Evolutionary conservation across 2,329 filamentous ascomycete genomes (phyloP), one percentile per base, ranked within the genome.

Genomic region (Cordyceps javanica): DNA sequence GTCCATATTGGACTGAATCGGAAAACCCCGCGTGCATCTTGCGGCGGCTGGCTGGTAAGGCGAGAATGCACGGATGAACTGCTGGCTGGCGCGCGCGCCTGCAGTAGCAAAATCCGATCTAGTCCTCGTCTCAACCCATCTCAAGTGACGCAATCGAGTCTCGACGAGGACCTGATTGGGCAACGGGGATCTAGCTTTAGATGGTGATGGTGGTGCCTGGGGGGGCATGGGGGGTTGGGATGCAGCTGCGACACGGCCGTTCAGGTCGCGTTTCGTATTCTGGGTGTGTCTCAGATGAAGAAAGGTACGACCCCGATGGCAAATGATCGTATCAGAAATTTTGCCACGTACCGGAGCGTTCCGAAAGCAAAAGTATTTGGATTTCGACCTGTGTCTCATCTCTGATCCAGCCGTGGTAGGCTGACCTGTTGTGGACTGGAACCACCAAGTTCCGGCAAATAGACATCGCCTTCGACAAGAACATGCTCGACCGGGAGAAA

Each of bases 211-310:
- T 11, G 21, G 28, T 45, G 21, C 30, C 41, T 14, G 10, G 19
- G 11, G 11, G 19, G 30, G 32, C 5, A 36, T 4, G 32, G 28
- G 28, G 19, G 34, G 21, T 38, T 45, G 52, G 26, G 45, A 57
- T 50, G 55, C 28, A 51, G 46, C 26, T 51, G 55, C 55, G 38
- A 57, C 36, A 32, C 55, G 28, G 44, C 10, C 38, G 45, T 48
- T 16, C 26, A 57, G 26, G 45, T 36, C 11, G 26, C 28, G 55
- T 57, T 44, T 57, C 55, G 45, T 23, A 50, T 51, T 19, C 21
- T 23, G 19, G 36, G 21, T n/a, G 55, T n/a, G 55, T 57, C 36
- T 57, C 44, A 57, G 36, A 50, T 44, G 32, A 19, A 26, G 14
- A 26, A 3, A 55, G 38, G 30, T 23, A 45, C 3, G n/a, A 5